Percentiles rank a stretch among this genome's conserved stretches.
These are phyloP conservation scores for Linanthus parryae DNA, from an alignment of 148 eudicot species.

Conservation along the genomic window DNA sequence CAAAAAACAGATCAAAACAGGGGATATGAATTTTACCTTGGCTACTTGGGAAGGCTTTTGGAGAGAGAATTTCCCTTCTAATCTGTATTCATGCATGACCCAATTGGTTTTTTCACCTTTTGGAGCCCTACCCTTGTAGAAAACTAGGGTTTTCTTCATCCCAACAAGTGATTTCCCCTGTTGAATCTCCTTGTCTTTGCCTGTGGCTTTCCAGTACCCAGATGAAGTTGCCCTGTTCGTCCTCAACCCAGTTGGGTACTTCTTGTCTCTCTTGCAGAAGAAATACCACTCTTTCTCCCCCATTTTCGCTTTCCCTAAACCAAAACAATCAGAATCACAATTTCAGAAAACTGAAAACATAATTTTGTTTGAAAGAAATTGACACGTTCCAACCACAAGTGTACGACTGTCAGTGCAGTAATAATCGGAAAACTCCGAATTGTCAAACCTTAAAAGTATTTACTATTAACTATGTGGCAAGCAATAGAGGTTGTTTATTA, in stretches of 20 bases:
- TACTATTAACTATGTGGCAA: too few relatives aligned
- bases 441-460: background rate
- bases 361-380: background rate
- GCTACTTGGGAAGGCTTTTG: conserved; percentile 4
- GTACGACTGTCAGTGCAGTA: background rate
- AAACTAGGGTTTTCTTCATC: conserved; percentile 10
- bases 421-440: background rate
- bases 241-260: conserved; percentile 7
- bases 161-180: conserved; percentile 5
- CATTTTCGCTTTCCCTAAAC: conserved; percentile 10
- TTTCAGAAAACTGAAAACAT: background rate
- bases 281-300: conserved; percentile 11
- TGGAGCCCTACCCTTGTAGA: conserved; percentile 9
- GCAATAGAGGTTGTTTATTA: too few relatives aligned
- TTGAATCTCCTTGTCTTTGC: conserved; percentile 10
- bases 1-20: background rate
- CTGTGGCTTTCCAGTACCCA: conserved; percentile 12
- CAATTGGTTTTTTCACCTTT: conserved; percentile 11
- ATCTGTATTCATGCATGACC: conserved; percentile 11
- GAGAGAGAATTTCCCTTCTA: conserved; percentile 9
- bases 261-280: conserved; percentile 5
- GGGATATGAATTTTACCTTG: conserved; percentile 5
- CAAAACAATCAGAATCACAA: background rate
- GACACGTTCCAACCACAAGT: too few relatives aligned
- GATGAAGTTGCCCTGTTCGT: conserved; percentile 12